phyloP scores from a whole-genome alignment of 148 eudicot species.

The Camellia japonica region DNA sequence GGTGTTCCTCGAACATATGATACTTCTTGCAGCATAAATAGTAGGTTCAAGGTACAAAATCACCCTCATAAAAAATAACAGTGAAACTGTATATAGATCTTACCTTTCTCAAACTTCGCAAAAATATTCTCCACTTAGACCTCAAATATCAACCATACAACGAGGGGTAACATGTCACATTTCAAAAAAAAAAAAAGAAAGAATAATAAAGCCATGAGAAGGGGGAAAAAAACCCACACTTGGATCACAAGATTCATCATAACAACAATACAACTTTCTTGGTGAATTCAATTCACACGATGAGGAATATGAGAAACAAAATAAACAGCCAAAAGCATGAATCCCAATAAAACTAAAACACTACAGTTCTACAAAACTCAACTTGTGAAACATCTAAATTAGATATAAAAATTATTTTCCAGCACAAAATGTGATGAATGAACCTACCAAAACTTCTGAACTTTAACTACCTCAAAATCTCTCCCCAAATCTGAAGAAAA shows the following conservation, averaged over 20 bases:
- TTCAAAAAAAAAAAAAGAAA: no score
- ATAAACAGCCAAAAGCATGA: constrained; percentile 2
- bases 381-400: neutral
- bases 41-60: no score
- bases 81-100: no score
- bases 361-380: neutral
- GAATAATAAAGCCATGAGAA: no score
- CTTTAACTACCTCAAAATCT: constrained; percentile 57
- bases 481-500: constrained; percentile 95
- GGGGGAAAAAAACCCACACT: neutral
- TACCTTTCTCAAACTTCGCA: no score
- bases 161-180: no score
- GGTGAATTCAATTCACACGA: neutral
- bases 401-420: constrained; percentile 9
- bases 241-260: neutral
- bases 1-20: no score
- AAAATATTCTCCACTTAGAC: no score
- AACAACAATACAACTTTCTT: neutral
- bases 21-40: no score
- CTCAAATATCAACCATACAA: no score
- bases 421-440: neutral
- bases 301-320: neutral
- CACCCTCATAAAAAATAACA: no score
- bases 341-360: constrained; percentile 1
- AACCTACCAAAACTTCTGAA: constrained; percentile 12